Conservation (phyloP, 169 alveolate genomes). For the Plasmodium ovale region DNA sequence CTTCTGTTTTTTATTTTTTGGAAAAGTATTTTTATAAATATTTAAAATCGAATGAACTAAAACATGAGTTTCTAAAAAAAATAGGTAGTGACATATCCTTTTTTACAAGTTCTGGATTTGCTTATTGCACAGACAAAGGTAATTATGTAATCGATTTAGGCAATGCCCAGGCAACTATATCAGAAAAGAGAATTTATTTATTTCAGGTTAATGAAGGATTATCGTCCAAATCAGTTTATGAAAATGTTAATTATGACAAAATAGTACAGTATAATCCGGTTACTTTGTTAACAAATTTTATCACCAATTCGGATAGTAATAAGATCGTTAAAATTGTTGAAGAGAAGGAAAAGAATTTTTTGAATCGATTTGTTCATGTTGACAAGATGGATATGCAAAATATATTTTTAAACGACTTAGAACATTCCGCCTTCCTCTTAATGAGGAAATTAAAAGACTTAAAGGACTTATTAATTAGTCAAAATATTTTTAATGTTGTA, state of each 20-base stretch:
- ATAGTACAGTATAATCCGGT: constrained; percentile 64
- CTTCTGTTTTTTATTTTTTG: constrained; percentile 72
- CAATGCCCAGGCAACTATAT: constrained; percentile 14
- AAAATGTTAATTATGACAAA: constrained; percentile 45
- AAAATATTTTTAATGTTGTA: constrained; percentile 55
- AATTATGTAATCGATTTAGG: constrained; percentile 41
- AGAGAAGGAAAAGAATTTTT: constrained; percentile 18
- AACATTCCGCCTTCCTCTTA: constrained; percentile 44
- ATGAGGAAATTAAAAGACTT: constrained; percentile 23
- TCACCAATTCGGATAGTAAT: background rate
- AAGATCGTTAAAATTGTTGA: constrained; percentile 14
- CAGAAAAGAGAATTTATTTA: constrained; percentile 40
- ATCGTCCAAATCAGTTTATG: constrained; percentile 45
- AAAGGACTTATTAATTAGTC: constrained; percentile 22
- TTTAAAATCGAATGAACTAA: constrained; percentile 14
- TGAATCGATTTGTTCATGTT: constrained; percentile 9
- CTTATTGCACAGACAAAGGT: constrained; percentile 67
- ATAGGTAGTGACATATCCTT: constrained; percentile 85
- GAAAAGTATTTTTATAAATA: constrained; percentile 56
- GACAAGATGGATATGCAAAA: constrained; percentile 13
- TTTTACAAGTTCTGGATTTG: constrained; percentile 75
- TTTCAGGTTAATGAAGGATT: constrained; percentile 42
- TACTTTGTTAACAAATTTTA: constrained; percentile 22
- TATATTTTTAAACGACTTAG: constrained; percentile 53
- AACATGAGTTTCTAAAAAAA: constrained; percentile 38